Evolutionary conservation across 2,329 filamentous ascomycete species (phyloP).

Genomic region (Pleomassaria siparia): DNA sequence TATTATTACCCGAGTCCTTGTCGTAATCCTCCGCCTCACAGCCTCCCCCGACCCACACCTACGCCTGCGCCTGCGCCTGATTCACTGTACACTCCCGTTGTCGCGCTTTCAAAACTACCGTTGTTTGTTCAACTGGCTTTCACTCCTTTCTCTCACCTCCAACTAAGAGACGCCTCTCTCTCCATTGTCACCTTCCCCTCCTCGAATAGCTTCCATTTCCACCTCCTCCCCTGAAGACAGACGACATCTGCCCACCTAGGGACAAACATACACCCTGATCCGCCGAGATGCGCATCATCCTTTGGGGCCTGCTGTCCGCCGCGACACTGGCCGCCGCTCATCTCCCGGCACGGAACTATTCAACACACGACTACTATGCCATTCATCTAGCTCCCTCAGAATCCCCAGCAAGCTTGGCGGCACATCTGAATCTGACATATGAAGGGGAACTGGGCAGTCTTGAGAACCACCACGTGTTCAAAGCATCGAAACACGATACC

Average conservation of each 20-base stretch:
- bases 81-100: not conserved
- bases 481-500: constrained; percentile 61
- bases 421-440: constrained; percentile 72
- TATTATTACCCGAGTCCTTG: constrained; percentile 8
- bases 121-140: not conserved
- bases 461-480: constrained; percentile 82
- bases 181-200: not conserved
- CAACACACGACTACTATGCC: constrained; percentile 88
- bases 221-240: constrained; percentile 5
- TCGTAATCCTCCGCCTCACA: constrained; percentile 10
- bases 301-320: constrained; percentile 45
- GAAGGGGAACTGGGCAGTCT: constrained; percentile 81
- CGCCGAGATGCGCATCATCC: constrained; percentile 44
- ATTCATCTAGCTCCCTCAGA: constrained; percentile 72
- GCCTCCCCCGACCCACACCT: not conserved
- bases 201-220: not conserved
- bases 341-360: constrained; percentile 68
- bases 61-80: too few relatives aligned
- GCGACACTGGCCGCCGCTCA: constrained; percentile 30
- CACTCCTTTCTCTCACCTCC: not conserved
- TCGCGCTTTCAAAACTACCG: not conserved
- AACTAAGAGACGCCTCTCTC: not conserved
- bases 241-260: constrained; percentile 9
- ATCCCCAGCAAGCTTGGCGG: constrained; percentile 69
- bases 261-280: constrained; percentile 10